These are phyloP conservation scores for Gossypium anomalum DNA, from an alignment of 345 rosid species.

Conservation along the genomic window DNA sequence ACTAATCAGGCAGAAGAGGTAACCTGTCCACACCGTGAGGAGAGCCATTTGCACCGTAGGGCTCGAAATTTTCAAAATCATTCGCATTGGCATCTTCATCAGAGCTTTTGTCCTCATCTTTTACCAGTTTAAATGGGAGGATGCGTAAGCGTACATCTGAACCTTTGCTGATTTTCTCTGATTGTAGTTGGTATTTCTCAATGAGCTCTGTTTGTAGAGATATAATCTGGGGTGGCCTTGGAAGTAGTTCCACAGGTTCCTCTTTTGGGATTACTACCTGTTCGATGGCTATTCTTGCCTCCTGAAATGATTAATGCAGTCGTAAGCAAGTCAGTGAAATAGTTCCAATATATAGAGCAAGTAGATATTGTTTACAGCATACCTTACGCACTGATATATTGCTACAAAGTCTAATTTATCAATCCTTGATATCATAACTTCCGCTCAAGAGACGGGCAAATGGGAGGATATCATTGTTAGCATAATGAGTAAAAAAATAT, in stretches of 20 bases:
- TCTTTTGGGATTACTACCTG: conserved; percentile 66
- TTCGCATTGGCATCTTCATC: conserved; percentile 27
- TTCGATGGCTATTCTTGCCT: conserved; percentile 78
- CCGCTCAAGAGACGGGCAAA: not conserved
- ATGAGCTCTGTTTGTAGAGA: conserved; percentile 61
- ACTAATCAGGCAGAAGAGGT: conserved; percentile 55
- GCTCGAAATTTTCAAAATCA: conserved; percentile 27
- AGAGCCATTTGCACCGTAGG: conserved; percentile 38
- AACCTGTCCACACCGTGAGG: conserved; percentile 33
- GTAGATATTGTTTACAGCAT: not conserved
- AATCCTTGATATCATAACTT: not conserved
- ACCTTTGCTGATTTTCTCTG: conserved; percentile 53
- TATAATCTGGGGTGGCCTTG: conserved; percentile 52
- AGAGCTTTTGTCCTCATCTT: conserved; percentile 19
- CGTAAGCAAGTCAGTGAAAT: not conserved
- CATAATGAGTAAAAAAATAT: too few species aligned
- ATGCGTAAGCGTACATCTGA: conserved; percentile 43
- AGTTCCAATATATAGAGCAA: not conserved
- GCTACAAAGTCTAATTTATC: not conserved
- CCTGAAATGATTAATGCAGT: conserved; percentile 38
- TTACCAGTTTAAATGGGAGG: conserved; percentile 44
- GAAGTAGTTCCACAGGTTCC: conserved; percentile 63
- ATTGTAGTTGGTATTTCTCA: conserved; percentile 47
- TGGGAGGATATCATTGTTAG: too few species aligned
- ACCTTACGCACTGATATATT: not conserved